phyloP scores from a whole-genome alignment of 192 early-diverging fungal species.

The Gamsiella multidivaricata region DNA sequence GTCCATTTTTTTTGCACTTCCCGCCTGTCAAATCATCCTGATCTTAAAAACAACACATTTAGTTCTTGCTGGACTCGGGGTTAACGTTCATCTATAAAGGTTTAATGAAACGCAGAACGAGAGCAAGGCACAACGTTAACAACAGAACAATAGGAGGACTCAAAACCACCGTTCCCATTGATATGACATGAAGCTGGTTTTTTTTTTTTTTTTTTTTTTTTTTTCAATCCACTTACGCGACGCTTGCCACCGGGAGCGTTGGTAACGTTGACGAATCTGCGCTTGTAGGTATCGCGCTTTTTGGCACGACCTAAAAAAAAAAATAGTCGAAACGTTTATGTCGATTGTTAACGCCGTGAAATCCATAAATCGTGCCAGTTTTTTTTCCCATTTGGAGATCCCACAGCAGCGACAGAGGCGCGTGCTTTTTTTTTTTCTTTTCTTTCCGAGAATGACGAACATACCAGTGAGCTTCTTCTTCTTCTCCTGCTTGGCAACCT shows the following conservation, averaged over 20 bases:
- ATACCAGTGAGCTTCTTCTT: constrained; percentile 85
- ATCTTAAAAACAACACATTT: constrained; percentile 31
- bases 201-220: too few relatives aligned
- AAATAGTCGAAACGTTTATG: too few relatives aligned
- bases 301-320: constrained; percentile 82
- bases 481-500: constrained; percentile 98
- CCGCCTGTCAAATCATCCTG: neutral
- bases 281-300: constrained; percentile 96
- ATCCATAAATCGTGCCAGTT: too few relatives aligned
- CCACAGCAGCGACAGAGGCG: neutral
- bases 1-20: too few relatives aligned
- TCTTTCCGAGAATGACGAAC: constrained; percentile 1
- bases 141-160: neutral
- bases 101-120: too few relatives aligned
- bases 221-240: constrained; percentile 66
- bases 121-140: neutral
- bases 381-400: neutral
- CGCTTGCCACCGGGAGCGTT: constrained; percentile 90
- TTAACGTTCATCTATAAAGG: constrained; percentile 56
- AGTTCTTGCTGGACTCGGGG: constrained; percentile 57
- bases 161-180: too few relatives aligned
- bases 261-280: constrained; percentile 97
- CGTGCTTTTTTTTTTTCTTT: neutral
- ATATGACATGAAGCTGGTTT: too few relatives aligned
- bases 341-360: too few relatives aligned